Conservation (phyloP, 129 eudicot species). For the Helichrysum umbraculigerum region DNA sequence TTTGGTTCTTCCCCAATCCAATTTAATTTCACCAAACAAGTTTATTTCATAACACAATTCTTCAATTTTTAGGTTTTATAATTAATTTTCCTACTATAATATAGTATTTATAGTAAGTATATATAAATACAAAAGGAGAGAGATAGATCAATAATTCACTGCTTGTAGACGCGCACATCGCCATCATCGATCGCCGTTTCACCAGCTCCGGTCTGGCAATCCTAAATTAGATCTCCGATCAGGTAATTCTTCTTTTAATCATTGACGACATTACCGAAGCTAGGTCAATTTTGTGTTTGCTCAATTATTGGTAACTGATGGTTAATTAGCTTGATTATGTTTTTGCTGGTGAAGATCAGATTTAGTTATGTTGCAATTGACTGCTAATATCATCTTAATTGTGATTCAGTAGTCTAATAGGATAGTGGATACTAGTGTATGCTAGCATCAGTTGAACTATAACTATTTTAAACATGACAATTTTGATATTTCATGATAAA, state of each 20-base stretch:
- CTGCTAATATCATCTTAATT: conserved; percentile 4
- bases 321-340: not conserved
- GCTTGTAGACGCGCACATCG: conserved; percentile 23
- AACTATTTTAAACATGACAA: not conserved
- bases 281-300: conserved; percentile 24
- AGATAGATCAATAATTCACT: conserved; percentile 11
- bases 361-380: conserved; percentile 24
- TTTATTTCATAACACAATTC: conserved; percentile 20
- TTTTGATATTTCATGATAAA: conserved; percentile 1
- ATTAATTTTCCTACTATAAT: no score
- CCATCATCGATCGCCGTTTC: conserved; percentile 21
- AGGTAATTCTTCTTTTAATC: conserved; percentile 25
- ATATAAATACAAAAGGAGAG: not conserved
- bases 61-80: conserved; percentile 15
- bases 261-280: conserved; percentile 3
- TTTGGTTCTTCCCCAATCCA: conserved; percentile 16
- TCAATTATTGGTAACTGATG: conserved; percentile 11
- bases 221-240: conserved; percentile 36
- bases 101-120: no score
- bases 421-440: conserved; percentile 11
- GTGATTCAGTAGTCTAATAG: conserved; percentile 3
- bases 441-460: conserved; percentile 23
- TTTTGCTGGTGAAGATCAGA: conserved; percentile 27
- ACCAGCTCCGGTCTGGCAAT: conserved; percentile 8
- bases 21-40: not conserved